Evolutionary conservation across 1,284 basidiomycete species (phyloP).

Genomic region (Cutaneotrichosporon cutaneum): DNA sequence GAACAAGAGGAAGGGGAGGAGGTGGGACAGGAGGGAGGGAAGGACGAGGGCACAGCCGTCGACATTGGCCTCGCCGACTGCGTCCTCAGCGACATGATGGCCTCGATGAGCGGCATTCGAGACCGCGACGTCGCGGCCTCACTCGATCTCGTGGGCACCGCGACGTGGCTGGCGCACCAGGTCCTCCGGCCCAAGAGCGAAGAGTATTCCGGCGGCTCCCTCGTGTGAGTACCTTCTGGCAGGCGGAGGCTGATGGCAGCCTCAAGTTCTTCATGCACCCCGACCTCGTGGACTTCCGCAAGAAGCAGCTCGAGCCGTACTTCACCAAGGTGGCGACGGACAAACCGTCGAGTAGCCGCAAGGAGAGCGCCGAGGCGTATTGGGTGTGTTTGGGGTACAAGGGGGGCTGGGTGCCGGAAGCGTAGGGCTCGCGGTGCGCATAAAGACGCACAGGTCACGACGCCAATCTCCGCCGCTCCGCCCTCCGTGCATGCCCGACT

Average conservation of each 20-base stretch:
- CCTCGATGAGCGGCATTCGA: slow-evolving; percentile 49
- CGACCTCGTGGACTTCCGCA: slow-evolving; percentile 45
- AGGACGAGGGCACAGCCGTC: background rate
- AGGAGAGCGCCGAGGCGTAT: slow-evolving; percentile 51
- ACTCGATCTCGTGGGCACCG: slow-evolving; percentile 49
- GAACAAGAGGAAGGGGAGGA: background rate
- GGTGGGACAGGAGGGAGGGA: too few species aligned
- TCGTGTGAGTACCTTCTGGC: slow-evolving; percentile 41
- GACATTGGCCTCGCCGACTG: slow-evolving; percentile 40
- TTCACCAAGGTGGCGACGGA: slow-evolving; percentile 46
- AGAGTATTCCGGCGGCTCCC: slow-evolving; percentile 39
- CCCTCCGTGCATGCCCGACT: too few species aligned
- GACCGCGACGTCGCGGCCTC: slow-evolving; percentile 47
- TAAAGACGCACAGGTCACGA: too few species aligned
- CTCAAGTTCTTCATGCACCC: slow-evolving; percentile 53
- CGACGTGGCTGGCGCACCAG: slow-evolving; percentile 43
- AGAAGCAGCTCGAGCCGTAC: slow-evolving; percentile 38
- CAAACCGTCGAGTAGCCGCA: slow-evolving; percentile 49
- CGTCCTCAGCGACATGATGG: slow-evolving; percentile 55
- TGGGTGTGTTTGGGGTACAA: slow-evolving; percentile 52
- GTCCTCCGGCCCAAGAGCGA: slow-evolving; percentile 29
- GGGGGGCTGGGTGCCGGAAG: slow-evolving; percentile 20
- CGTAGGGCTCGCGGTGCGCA: too few species aligned
- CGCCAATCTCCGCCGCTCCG: too few species aligned
- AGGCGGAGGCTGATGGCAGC: slow-evolving; percentile 22